Percentiles rank a stretch among this genome's conserved stretches.
phyloP scores from a whole-genome alignment of 2,329 filamentous ascomycete genomes.

The Exophiala sideris region DNA sequence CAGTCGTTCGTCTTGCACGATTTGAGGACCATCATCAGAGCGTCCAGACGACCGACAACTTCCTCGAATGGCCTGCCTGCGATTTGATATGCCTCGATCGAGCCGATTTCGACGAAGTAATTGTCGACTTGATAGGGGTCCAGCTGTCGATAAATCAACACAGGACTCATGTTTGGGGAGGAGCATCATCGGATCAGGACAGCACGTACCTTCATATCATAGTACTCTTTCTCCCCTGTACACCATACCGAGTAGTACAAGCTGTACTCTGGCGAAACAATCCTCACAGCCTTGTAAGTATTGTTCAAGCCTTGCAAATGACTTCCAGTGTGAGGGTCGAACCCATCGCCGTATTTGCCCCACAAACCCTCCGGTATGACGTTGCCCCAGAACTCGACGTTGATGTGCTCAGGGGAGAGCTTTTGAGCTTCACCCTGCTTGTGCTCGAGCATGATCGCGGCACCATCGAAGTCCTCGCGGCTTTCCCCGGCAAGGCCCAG shows the following conservation, averaged over 20 bases:
- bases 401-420: conserved; percentile 52
- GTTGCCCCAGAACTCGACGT: conserved; percentile 56
- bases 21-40: conserved; percentile 37
- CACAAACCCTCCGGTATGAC: conserved; percentile 31
- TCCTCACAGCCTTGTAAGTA: conserved; percentile 40
- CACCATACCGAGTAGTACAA: conserved; percentile 43
- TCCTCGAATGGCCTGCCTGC: conserved; percentile 23
- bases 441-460: conserved; percentile 5
- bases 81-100: background rate
- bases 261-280: conserved; percentile 36
- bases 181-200: conserved; percentile 14
- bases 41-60: conserved; percentile 30
- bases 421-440: background rate
- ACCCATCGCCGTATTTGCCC: conserved; percentile 4
- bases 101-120: conserved; percentile 15
- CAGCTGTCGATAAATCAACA: conserved; percentile 23
- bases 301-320: conserved; percentile 1
- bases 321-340: background rate
- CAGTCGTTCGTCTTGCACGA: conserved; percentile 37
- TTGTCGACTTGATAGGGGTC: conserved; percentile 38
- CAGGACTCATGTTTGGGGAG: background rate
- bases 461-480: conserved; percentile 32
- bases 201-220: conserved; percentile 34
- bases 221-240: conserved; percentile 39
- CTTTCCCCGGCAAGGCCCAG: conserved; percentile 33